A percentile compares a stretch with the other conserved stretches of the same genome.
Evolutionary conservation across 306 rosid genomes (phyloP).

Genomic region (Quercus gilva): DNA sequence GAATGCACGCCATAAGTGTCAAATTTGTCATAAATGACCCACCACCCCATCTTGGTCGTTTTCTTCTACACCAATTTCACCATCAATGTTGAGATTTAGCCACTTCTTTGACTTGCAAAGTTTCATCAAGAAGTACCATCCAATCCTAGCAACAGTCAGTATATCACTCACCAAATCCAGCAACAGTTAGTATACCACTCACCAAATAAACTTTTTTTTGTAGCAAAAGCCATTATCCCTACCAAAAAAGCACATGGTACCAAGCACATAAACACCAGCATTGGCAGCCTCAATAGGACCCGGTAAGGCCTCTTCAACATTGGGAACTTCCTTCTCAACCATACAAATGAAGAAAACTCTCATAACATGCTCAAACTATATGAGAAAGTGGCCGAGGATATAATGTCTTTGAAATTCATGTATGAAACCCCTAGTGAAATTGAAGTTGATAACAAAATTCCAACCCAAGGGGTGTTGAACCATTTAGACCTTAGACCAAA

Average conservation of each 20-base stretch:
- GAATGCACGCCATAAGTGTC: no score
- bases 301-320: slow-evolving; percentile 33
- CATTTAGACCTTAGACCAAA: slow-evolving; percentile 32
- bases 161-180: slow-evolving; percentile 44
- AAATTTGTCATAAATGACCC: no score
- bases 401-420: slow-evolving; percentile 32
- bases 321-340: slow-evolving; percentile 50
- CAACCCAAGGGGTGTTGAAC: slow-evolving; percentile 69
- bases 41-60: not conserved
- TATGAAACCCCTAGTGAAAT: slow-evolving; percentile 40
- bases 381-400: slow-evolving; percentile 44
- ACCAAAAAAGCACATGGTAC: slow-evolving; percentile 48
- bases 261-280: slow-evolving; percentile 42
- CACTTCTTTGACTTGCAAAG: slow-evolving; percentile 27
- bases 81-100: not conserved
- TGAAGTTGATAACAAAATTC: slow-evolving; percentile 40
- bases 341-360: slow-evolving; percentile 56
- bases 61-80: not conserved
- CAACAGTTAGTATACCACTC: slow-evolving; percentile 36
- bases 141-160: slow-evolving; percentile 41
- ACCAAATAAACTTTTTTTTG: slow-evolving; percentile 40
- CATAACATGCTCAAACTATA: slow-evolving; percentile 55
- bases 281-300: slow-evolving; percentile 42
- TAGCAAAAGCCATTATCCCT: slow-evolving; percentile 42
- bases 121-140: slow-evolving; percentile 36